Evolutionary conservation across 2,329 filamentous ascomycete genomes (phyloP).

Genomic region (Thielaviopsis euricoi): DNA sequence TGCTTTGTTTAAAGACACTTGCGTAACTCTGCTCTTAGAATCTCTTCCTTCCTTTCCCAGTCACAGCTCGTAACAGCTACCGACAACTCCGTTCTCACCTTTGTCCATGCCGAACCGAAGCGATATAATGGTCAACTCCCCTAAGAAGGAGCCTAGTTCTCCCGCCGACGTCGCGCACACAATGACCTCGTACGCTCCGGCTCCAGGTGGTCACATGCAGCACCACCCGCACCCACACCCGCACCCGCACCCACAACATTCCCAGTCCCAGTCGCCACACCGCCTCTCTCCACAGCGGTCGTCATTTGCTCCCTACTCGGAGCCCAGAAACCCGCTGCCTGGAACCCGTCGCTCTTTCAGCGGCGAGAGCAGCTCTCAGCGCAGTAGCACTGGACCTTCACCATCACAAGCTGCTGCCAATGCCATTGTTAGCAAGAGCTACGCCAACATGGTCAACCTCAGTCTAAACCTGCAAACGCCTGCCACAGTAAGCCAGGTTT

Average conservation of each 20-base stretch:
- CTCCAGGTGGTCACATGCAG: neutral
- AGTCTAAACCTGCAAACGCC: slow-evolving; percentile 21
- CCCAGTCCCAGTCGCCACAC: neutral
- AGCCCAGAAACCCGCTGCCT: neutral
- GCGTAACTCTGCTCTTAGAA: neutral
- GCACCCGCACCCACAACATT: neutral
- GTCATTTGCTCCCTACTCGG: neutral
- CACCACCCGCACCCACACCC: neutral
- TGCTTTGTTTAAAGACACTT: neutral
- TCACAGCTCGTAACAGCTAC: neutral
- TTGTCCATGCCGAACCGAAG: neutral
- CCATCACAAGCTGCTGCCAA: slow-evolving; percentile 26
- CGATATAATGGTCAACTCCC: slow-evolving; percentile 1
- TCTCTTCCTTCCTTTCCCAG: neutral
- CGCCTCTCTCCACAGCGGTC: neutral
- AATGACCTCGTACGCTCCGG: neutral
- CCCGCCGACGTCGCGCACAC: neutral
- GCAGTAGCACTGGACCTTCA: slow-evolving; percentile 12
- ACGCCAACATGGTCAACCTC: slow-evolving; percentile 20
- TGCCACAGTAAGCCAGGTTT: slow-evolving; percentile 11
- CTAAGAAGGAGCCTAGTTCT: slow-evolving; percentile 5
- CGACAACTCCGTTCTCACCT: neutral
- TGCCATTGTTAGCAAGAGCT: slow-evolving; percentile 16
- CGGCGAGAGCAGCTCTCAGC: slow-evolving; percentile 12
- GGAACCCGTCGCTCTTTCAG: neutral